Percentiles rank a stretch among this genome's conserved stretches.
phyloP scores from a whole-genome alignment of 176 grass and related monocot species.

The Leersia perrieri region DNA sequence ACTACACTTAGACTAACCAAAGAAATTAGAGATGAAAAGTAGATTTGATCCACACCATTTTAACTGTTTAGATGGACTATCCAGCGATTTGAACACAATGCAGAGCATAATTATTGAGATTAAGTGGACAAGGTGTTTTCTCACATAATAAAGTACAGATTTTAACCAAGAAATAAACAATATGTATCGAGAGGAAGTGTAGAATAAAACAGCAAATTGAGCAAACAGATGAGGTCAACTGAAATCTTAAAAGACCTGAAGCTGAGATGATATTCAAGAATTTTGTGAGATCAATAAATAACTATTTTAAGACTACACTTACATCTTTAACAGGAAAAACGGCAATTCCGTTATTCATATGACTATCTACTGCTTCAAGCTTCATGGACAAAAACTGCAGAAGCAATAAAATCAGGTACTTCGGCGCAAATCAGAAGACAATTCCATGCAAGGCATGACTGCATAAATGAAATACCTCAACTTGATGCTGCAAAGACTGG shows the following conservation, averaged over 20 bases:
- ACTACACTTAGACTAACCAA: background rate
- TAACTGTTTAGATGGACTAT: background rate
- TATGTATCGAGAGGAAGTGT: background rate
- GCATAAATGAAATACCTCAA: conserved; percentile 53
- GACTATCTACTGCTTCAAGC: conserved; percentile 74
- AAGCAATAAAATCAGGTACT: conserved; percentile 8
- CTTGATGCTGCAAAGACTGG: conserved; percentile 71
- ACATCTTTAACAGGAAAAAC: conserved; percentile 67
- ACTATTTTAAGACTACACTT: conserved; percentile 37
- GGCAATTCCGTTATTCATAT: conserved; percentile 38
- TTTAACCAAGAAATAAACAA: background rate
- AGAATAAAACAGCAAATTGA: background rate
- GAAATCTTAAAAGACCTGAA: background rate
- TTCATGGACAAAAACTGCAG: conserved; percentile 89
- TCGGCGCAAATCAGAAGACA: background rate
- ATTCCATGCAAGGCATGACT: background rate
- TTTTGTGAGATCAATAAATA: background rate
- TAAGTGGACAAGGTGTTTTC: too few relatives aligned
- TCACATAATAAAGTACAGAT: too few relatives aligned
- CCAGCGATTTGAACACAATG: background rate
- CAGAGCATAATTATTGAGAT: background rate
- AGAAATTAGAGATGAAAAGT: background rate
- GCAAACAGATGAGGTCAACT: background rate
- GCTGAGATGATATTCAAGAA: background rate
- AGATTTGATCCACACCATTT: background rate